Evolutionary conservation across 768 basidiomycete species (phyloP).

Genomic region (Saitozyma sp.): DNA sequence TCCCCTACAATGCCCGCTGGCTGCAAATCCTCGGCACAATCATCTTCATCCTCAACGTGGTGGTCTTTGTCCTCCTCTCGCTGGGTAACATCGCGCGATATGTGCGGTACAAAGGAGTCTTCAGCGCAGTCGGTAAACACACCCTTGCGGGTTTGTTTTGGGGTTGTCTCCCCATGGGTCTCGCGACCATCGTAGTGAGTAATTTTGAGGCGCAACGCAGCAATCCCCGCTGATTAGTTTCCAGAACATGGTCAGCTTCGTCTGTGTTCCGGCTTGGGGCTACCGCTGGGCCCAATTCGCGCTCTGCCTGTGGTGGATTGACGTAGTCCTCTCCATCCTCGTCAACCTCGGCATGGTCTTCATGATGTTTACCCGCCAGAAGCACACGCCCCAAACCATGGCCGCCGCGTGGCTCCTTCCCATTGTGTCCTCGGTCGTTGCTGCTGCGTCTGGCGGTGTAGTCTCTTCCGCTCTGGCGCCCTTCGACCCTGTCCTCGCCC

Average conservation of each 20-base stretch:
- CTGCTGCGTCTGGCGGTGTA: constrained; percentile 66
- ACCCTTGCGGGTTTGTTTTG: constrained; percentile 42
- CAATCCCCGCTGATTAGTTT: constrained; percentile 3
- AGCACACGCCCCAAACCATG: constrained; percentile 62
- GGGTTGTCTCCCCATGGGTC: constrained; percentile 50
- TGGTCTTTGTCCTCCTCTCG: constrained; percentile 35
- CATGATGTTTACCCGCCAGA: constrained; percentile 65
- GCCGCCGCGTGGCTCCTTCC: constrained; percentile 73
- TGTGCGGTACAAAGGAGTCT: constrained; percentile 41
- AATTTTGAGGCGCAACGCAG: neutral
- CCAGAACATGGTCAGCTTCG: constrained; percentile 47
- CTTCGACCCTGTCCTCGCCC: constrained; percentile 58
- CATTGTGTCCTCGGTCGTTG: constrained; percentile 71
- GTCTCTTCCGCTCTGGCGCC: constrained; percentile 59
- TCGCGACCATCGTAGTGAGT: constrained; percentile 48
- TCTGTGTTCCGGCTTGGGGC: constrained; percentile 41
- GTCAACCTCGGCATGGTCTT: constrained; percentile 67
- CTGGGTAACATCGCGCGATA: constrained; percentile 38
- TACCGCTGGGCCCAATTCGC: constrained; percentile 32
- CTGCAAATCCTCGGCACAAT: constrained; percentile 32
- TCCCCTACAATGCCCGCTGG: constrained; percentile 50
- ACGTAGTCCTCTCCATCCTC: constrained; percentile 60
- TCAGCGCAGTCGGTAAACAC: constrained; percentile 31
- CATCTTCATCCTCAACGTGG: constrained; percentile 46
- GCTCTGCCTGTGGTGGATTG: constrained; percentile 72